Conservation (phyloP, 805 yeast genomes). For the Barnettozyma californica region DNA sequence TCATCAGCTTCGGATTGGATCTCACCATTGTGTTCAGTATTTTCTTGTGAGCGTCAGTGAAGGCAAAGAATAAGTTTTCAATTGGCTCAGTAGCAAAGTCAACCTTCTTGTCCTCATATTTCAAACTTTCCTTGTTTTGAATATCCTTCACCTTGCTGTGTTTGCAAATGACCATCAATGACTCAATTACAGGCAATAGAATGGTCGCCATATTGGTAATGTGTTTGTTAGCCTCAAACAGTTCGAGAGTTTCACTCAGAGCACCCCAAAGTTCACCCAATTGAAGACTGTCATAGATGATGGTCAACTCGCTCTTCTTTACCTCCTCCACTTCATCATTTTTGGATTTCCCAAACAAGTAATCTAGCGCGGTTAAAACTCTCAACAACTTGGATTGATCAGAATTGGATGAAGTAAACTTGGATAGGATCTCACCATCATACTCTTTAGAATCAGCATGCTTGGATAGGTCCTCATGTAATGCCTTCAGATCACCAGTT, state of each 20-base stretch:
- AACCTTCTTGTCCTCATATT: conserved; percentile 55
- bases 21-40: conserved; percentile 88
- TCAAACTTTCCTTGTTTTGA: conserved; percentile 47
- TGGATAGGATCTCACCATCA: conserved; percentile 49
- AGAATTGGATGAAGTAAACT: conserved; percentile 74
- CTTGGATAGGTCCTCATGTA: conserved; percentile 40
- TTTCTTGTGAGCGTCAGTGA: conserved; percentile 84
- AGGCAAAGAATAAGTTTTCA: conserved; percentile 73
- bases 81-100: conserved; percentile 73
- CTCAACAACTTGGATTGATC: conserved; percentile 87
- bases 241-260: conserved; percentile 63
- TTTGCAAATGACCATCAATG: conserved; percentile 94
- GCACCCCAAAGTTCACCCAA: conserved; percentile 84
- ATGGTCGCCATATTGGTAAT: conserved; percentile 70
- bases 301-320: conserved; percentile 41
- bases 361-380: conserved; percentile 82
- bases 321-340: conserved; percentile 18
- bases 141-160: conserved; percentile 62
- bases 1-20: conserved; percentile 85
- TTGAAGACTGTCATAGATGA: conserved; percentile 60
- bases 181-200: conserved; percentile 80
- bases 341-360: conserved; percentile 45
- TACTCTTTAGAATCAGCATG: conserved; percentile 39
- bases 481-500: conserved; percentile 14
- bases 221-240: conserved; percentile 52